Evolutionary conservation across 176 grass and related monocot genomes (phyloP).

Genomic region (Zoysia japonica): DNA sequence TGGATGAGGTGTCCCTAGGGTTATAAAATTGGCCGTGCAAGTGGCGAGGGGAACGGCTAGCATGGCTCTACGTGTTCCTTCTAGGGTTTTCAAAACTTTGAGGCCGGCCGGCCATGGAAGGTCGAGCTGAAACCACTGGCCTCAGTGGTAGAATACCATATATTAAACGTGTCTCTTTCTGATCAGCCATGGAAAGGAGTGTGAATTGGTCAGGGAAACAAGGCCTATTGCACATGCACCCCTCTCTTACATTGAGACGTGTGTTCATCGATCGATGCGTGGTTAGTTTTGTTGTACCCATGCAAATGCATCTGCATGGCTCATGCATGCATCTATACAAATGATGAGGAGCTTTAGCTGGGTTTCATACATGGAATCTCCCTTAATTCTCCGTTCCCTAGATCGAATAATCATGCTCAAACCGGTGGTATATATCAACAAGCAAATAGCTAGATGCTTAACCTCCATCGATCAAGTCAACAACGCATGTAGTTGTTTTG

Average conservation of each 20-base stretch:
- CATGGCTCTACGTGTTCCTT: constrained; percentile 47
- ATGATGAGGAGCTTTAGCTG: background rate
- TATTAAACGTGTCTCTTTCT: constrained; percentile 10
- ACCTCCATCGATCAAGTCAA: constrained; percentile 16
- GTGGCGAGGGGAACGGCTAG: constrained; percentile 33
- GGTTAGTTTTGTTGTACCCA: constrained; percentile 34
- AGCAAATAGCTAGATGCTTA: background rate
- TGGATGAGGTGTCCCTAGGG: constrained; percentile 39
- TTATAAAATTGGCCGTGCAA: constrained; percentile 43
- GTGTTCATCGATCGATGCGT: constrained; percentile 5
- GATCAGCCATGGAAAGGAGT: constrained; percentile 42
- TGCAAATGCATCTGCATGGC: constrained; percentile 29
- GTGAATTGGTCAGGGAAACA: constrained; percentile 40
- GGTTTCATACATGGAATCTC: constrained; percentile 2
- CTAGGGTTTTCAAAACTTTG: constrained; percentile 46
- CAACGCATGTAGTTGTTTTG: constrained; percentile 16
- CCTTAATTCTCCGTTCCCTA: constrained; percentile 8
- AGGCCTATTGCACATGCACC: constrained; percentile 37
- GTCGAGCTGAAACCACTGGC: constrained; percentile 34
- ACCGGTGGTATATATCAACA: background rate
- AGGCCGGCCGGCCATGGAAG: constrained; percentile 23
- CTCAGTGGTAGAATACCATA: background rate
- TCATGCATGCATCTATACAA: constrained; percentile 5
- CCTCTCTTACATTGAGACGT: constrained; percentile 11
- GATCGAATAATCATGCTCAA: background rate